Base-by-base conservation (phyloP, 345 rosid species). In the Bruguiera sexangula region DNA sequence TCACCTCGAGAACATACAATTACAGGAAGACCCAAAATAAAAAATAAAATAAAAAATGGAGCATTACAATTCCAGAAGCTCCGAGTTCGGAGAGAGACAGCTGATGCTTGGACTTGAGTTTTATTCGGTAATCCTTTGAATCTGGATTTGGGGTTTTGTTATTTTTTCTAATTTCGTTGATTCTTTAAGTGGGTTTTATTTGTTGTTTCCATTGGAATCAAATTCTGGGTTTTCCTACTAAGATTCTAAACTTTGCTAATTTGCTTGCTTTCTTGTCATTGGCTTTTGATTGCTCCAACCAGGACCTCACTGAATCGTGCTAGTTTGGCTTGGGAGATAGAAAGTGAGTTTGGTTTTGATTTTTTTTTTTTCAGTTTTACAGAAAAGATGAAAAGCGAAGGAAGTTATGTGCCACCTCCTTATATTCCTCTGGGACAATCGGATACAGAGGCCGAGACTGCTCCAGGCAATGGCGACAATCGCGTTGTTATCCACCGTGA, bases 391-490 rank as follows among this genome's bases (percentile, higher is more conserved):
- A 69, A 78, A 48, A 79, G 80, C 72, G 75, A 78, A 62, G 75
- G 85, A 54, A 70, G 82, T 64, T 94, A 94, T 71, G 84, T 85
- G 68, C 98, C 97, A 2, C 98, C 97, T 18, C 66, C 84, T 77
- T 94, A 94, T 67, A 72, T 91, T 73, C 96, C 95, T 10, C 66
- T 91, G 76, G 85, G 78, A 39, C 87, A 85, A 62, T 87, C 92
- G 0, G 96, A 91, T 60, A 64, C 62, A 4, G 89, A 83, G 64
- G 70, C 71, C 10, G 80, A 82, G 69, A 69, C 24, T 73, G 74
- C 65, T 75, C 80, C 75, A 0, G 69, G 10, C 43, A 60, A 56
- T 62, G 86, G 77, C 36, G 81, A 67, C 26, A 56, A 37, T 18
- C 31, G 60, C 48, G 80, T 53, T 66, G 30, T 56, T 43, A 63